Evolutionary conservation across 495 filamentous ascomycete genomes (phyloP), one percentile per base, ranked within the genome.

Genomic region (Clavariopsis aquatica): DNA sequence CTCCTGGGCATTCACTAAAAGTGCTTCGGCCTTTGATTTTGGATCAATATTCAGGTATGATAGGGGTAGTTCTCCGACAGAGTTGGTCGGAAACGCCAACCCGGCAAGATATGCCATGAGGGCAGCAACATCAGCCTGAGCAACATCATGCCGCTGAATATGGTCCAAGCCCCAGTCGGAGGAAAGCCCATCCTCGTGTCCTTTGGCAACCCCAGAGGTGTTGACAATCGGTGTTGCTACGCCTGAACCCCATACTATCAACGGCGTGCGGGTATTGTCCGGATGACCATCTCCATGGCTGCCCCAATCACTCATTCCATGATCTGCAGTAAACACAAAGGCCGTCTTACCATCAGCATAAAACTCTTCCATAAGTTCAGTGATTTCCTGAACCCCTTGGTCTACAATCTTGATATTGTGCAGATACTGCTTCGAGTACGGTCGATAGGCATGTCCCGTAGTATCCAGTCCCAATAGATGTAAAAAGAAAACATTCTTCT

Each of bases 281-380:
- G 94, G 94, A 77, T 99, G 94, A 22, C 94, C 94, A 73, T 99
- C 94, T 46, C 94, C 94, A 72, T 99, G 94, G 65, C 91, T 96
- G 13, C 94, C 94, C 89, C 89, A 96, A 77, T 99, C 95, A 72
- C 90, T 96, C 93, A 99, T 99, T 12, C 94, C 94, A 77, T 99
- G 94, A 69, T 99, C 94, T 1, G 94, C 94, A 10, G 95, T 99
- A 74, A 99, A 99, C 15, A 99, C 85, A 71, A 90, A 99, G 0
- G 95, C 91, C 0, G 95, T 97, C 77, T 94, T 87, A 13, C 82
- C 89, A 73, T 99, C 95, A n/a, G 75, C 81, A 70, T 96, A 99
- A 73, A 98, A 99, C 26, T 92, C 85, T 13, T 94, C 86, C 38
- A 97, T 85, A 38, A 97, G 71, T 62, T 87, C 82, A 17, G 88